These are phyloP conservation scores for Cadophora gregata DNA, from an alignment of 2,329 filamentous ascomycete species.

Conservation along the genomic window DNA sequence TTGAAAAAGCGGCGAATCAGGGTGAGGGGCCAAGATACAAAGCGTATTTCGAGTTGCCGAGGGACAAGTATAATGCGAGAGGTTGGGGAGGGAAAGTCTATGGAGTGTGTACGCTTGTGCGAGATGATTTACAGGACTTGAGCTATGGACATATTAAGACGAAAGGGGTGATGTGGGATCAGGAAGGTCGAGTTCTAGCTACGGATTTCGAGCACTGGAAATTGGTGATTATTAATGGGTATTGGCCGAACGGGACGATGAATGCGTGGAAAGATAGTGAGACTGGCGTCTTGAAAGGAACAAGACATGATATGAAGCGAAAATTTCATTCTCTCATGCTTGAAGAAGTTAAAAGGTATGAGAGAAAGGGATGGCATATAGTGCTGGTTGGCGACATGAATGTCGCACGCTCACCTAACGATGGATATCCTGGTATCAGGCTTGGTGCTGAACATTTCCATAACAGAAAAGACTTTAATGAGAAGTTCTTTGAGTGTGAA, in stretches of 20 bases:
- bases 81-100: conserved; percentile 58
- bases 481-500: conserved; percentile 47
- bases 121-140: conserved; percentile 46
- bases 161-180: conserved; percentile 55
- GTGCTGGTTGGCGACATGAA: conserved; percentile 60
- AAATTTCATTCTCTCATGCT: conserved; percentile 53
- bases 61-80: conserved; percentile 55
- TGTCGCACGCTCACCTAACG: conserved; percentile 47
- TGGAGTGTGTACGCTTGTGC: conserved; percentile 56
- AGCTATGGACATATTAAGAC: conserved; percentile 39
- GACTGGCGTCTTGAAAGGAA: conserved; percentile 51
- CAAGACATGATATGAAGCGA: conserved; percentile 57
- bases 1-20: conserved; percentile 47
- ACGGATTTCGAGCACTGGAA: conserved; percentile 47
- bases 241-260: conserved; percentile 59
- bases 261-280: conserved; percentile 51
- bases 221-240: conserved; percentile 57
- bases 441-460: conserved; percentile 54
- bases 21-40: conserved; percentile 48
- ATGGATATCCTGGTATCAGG: conserved; percentile 54
- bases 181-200: conserved; percentile 57
- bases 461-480: conserved; percentile 58
- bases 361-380: conserved; percentile 50
- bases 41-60: conserved; percentile 53
- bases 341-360: conserved; percentile 50